Evolutionary conservation across 1,284 basidiomycete species (phyloP).

Genomic region (Heterobasidion parviporum): DNA sequence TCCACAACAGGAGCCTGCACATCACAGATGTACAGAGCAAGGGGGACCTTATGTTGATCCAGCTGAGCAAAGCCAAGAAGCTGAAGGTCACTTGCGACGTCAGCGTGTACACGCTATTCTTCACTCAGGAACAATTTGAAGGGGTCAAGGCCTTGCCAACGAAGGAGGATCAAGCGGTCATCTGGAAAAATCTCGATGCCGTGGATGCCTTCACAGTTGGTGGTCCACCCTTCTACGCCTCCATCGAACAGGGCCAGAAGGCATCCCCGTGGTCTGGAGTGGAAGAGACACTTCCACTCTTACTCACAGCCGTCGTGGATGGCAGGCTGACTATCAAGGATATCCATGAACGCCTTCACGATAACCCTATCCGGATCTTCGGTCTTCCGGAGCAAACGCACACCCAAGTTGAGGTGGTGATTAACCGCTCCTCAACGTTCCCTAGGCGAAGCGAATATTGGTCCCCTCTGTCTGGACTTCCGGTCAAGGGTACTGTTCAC

Average conservation of each 20-base stretch:
- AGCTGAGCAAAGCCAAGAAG: slow-evolving; percentile 90
- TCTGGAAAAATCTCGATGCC: slow-evolving; percentile 82
- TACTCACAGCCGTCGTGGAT: slow-evolving; percentile 82
- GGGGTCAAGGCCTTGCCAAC: slow-evolving; percentile 67
- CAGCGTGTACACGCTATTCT: slow-evolving; percentile 90
- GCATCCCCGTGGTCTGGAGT: slow-evolving; percentile 75
- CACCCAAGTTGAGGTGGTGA: slow-evolving; percentile 90
- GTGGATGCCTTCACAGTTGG: slow-evolving; percentile 95
- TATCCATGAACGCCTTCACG: slow-evolving; percentile 75
- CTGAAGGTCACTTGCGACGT: slow-evolving; percentile 97
- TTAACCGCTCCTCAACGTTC: slow-evolving; percentile 71
- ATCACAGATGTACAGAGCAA: slow-evolving; percentile 87
- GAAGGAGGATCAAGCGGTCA: slow-evolving; percentile 69
- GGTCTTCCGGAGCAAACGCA: slow-evolving; percentile 80
- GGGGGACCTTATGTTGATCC: slow-evolving; percentile 89
- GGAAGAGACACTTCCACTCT: slow-evolving; percentile 82
- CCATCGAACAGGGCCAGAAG: slow-evolving; percentile 57
- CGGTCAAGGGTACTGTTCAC: slow-evolving; percentile 75
- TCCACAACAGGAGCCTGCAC: slow-evolving; percentile 87
- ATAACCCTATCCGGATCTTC: slow-evolving; percentile 92
- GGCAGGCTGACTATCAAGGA: slow-evolving; percentile 80
- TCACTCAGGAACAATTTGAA: slow-evolving; percentile 68
- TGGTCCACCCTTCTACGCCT: slow-evolving; percentile 73
- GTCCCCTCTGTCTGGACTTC: slow-evolving; percentile 76
- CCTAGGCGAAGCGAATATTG: slow-evolving; percentile 45